These are phyloP conservation scores for Nothomitra cinnamomea DNA, from an alignment of 2,329 filamentous ascomycete genomes.

Conservation along the genomic window DNA sequence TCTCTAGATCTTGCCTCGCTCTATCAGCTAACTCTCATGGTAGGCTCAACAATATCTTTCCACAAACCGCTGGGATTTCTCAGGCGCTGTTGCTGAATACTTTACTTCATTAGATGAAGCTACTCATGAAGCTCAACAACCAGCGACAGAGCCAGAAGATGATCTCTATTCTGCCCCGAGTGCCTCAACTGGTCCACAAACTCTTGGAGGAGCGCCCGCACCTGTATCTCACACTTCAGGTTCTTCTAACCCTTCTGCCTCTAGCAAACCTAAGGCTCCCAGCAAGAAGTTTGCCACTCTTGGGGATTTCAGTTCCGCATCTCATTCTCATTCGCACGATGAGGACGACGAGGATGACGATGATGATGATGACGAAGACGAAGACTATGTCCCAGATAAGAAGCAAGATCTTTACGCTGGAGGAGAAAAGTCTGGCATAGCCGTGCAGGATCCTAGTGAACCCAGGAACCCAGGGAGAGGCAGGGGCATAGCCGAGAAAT, in stretches of 20 bases:
- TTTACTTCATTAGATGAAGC: constrained; percentile 40
- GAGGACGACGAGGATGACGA: constrained; percentile 41
- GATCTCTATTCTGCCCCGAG: constrained; percentile 10
- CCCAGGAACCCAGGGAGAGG: constrained; percentile 21
- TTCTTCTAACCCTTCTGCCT: background rate
- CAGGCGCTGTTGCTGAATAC: constrained; percentile 43
- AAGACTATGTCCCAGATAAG: constrained; percentile 38
- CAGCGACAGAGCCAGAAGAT: constrained; percentile 4
- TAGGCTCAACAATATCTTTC: constrained; percentile 53
- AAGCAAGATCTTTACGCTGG: constrained; percentile 60
- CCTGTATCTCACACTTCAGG: background rate
- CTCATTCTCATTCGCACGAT: constrained; percentile 21
- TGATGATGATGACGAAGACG: constrained; percentile 34
- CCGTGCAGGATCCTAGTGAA: constrained; percentile 46
- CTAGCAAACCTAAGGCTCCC: background rate
- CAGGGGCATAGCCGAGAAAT: constrained; percentile 33
- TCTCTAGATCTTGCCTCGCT: constrained; percentile 9
- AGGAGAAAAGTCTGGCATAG: constrained; percentile 67
- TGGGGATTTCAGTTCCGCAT: constrained; percentile 20
- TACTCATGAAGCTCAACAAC: constrained; percentile 21
- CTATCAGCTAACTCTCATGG: background rate
- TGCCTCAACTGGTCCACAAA: constrained; percentile 8
- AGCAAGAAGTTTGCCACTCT: constrained; percentile 12
- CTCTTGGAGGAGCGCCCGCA: background rate
- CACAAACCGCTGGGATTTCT: constrained; percentile 48